Evolutionary conservation across 2,329 filamentous ascomycete species (phyloP).

Genomic region (Xylariaceae sp.): DNA sequence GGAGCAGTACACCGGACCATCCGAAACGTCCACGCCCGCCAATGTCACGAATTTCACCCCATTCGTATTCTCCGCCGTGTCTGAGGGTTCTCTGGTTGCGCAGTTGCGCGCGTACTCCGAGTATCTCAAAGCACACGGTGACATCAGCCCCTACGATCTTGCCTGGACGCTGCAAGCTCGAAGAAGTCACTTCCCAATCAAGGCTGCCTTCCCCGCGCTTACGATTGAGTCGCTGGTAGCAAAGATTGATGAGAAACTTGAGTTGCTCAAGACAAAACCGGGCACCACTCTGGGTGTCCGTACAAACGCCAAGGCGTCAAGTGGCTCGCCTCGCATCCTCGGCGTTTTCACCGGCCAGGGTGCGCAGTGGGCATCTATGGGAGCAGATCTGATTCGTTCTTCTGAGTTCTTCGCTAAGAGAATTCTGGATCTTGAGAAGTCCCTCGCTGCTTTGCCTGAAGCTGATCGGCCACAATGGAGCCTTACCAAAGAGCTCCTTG

Average conservation of each 20-base stretch:
- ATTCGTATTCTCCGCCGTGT: conserved; percentile 18
- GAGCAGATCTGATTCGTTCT: conserved; percentile 14
- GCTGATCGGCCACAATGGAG: conserved; percentile 29
- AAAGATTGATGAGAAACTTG: conserved; percentile 6
- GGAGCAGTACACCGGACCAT: not conserved
- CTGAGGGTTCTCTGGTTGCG: conserved; percentile 8
- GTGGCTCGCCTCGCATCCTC: conserved; percentile 11
- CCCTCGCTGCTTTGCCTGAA: conserved; percentile 15
- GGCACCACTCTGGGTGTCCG: conserved; percentile 7
- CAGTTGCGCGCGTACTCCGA: conserved; percentile 6
- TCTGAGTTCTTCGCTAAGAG: conserved; percentile 2
- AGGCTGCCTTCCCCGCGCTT: conserved; percentile 5
- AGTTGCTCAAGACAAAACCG: not conserved
- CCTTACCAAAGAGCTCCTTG: conserved; percentile 21
- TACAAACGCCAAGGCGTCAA: conserved; percentile 3
- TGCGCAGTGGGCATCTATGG: conserved; percentile 31
- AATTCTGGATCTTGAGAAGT: conserved; percentile 20
- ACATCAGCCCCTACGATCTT: conserved; percentile 3
- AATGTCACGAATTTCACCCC: conserved; percentile 6
- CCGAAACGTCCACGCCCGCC: not conserved
- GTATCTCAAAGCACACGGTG: not conserved
- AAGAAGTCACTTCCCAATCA: conserved; percentile 1
- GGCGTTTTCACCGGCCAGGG: conserved; percentile 29
- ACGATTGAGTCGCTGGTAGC: conserved; percentile 1
- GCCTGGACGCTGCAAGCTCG: conserved; percentile 14